Conservation (phyloP, 331 rosid species). For the Dryas integrifolia region DNA sequence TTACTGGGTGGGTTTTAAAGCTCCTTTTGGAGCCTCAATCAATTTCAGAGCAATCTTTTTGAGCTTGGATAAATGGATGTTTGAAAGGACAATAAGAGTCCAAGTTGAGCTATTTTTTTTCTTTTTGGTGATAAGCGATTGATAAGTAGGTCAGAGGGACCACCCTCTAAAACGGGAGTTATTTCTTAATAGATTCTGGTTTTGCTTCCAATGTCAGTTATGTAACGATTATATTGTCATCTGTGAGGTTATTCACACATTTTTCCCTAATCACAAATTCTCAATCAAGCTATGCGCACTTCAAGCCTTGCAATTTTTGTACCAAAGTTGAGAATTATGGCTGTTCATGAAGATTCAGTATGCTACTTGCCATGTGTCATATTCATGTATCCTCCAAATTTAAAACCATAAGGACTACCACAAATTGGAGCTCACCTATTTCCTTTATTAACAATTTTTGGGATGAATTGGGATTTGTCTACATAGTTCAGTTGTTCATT, state of each 20-base stretch:
- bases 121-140: not conserved
- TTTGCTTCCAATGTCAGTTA: not conserved
- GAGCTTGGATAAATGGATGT: not conserved
- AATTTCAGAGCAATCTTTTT: not conserved
- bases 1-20: not conserved
- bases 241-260: not conserved
- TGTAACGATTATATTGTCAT: not conserved
- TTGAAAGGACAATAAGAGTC: not conserved
- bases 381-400: not conserved
- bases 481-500: not conserved
- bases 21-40: not conserved
- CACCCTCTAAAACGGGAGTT: not conserved
- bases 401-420: not conserved
- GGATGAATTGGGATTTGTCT: constrained; percentile 3
- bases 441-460: not conserved
- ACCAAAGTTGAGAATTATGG: not conserved
- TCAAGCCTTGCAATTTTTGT: not conserved
- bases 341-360: not conserved
- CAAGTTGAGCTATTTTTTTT: not conserved
- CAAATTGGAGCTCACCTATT: not conserved
- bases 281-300: not conserved
- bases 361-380: not conserved
- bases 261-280: not conserved
- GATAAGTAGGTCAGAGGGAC: not conserved
- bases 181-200: not conserved